Evolutionary conservation across 768 basidiomycete genomes (phyloP), one percentile per base, ranked within the genome.

Genomic region (Suillus brevipes): DNA sequence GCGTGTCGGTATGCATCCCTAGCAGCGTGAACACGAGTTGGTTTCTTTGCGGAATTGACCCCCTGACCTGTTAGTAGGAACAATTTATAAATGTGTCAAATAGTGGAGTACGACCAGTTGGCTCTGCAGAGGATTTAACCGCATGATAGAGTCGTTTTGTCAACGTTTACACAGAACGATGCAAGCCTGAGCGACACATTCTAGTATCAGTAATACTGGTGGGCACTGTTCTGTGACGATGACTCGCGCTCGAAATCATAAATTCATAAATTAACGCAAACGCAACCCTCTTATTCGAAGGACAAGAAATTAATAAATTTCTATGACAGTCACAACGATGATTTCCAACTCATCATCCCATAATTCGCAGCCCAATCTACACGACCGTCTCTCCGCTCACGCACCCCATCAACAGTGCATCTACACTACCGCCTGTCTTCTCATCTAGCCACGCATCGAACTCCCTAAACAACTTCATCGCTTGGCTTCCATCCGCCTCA

Each of bases 361-460:
- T 25, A 37, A 3, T 10, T 4, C 16, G 9, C n/a, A n/a, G n/a
- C 36, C 25, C 37, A 52, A 28, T 20, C 55, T 62, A 85, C 28
- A 89, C 74, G 16, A 77, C 70, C 2, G 75, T 77, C 55, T 86
- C 79, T 12, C 92, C 92, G 0, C 85, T 89, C 4, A 93, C 85
- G 66, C 88, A 90, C 2, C 90, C 91, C 68, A 93, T 70, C 49
- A 93, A 72, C 73, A 86, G 75, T 34, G 85, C 83, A 71, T 93
- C 94, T 3, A 93, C 86, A 20, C 84, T 83, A 10, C 87, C 89
- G 1, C 79, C 82, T 10, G 82, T 90, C 70, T 82, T 83, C 71
- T 80, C 80, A 34, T 88, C 85, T 45, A 97, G 78, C 91, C 93
- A 94, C 8, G 65, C 74, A 74, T 97, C 93, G 40, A 97, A 79